These are phyloP conservation scores for Erythrophleum ivorense DNA, from an alignment of 331 rosid genomes.

Conservation along the genomic window DNA sequence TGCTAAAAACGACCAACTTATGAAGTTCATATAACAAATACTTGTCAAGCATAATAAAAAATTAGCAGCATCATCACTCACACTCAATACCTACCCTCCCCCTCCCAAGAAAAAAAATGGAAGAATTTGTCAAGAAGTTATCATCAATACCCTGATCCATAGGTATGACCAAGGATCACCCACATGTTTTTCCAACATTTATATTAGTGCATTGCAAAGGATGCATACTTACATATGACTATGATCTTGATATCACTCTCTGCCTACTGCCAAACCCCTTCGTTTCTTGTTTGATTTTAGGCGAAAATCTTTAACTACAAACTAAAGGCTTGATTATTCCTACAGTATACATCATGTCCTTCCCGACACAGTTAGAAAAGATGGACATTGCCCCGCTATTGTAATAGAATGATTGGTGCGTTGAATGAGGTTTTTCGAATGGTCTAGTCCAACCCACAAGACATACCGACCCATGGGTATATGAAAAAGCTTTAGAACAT, in stretches of 20 bases:
- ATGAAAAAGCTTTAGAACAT: not conserved
- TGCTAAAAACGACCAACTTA: not conserved
- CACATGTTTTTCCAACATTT: not conserved
- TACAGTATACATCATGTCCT: not conserved
- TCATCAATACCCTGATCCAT: not conserved
- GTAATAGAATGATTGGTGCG: not conserved
- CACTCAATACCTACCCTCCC: not conserved
- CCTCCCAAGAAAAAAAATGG: not conserved
- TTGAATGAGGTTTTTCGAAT: not conserved
- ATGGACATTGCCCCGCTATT: not conserved
- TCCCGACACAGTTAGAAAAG: not conserved
- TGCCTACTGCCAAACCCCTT: not conserved
- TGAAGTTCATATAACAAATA: not conserved
- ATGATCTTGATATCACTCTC: not conserved
- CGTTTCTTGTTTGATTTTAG: not conserved
- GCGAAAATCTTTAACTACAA: not conserved
- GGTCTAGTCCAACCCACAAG: not conserved
- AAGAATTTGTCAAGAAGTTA: not conserved
- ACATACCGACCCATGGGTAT: not conserved
- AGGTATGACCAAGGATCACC: not conserved
- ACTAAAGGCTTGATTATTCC: not conserved
- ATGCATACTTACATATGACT: not conserved
- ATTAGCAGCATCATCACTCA: not conserved
- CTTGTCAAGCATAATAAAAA: constrained; percentile 19
- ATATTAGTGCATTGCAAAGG: not conserved